Evolutionary conservation across 345 rosid genomes (phyloP).

Genomic region (Euphorbia peplus): DNA sequence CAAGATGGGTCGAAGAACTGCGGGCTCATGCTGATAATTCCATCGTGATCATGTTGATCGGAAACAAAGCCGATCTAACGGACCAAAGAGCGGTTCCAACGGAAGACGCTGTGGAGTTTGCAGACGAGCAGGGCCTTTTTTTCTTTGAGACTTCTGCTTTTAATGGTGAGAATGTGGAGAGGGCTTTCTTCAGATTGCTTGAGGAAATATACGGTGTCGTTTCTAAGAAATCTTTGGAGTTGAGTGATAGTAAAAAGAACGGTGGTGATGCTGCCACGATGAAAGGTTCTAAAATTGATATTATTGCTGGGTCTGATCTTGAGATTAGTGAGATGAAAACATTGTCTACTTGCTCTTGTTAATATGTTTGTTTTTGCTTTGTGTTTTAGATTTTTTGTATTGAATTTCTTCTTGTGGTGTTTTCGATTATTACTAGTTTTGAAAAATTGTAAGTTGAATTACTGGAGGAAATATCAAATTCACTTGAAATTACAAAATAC

Average conservation of each 20-base stretch:
- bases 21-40: slow-evolving; percentile 73
- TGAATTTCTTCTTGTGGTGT: neutral
- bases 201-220: slow-evolving; percentile 55
- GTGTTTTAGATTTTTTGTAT: neutral
- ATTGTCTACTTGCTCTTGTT: slow-evolving; percentile 54
- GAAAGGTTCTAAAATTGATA: slow-evolving; percentile 62
- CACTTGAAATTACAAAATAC: no score
- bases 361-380: neutral
- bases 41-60: slow-evolving; percentile 66
- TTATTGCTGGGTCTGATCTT: slow-evolving; percentile 52
- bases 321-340: slow-evolving; percentile 57
- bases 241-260: slow-evolving; percentile 21
- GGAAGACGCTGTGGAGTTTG: slow-evolving; percentile 75
- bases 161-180: slow-evolving; percentile 71
- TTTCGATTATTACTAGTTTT: neutral
- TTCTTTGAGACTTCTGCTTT: slow-evolving; percentile 83
- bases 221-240: slow-evolving; percentile 47
- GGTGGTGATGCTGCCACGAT: slow-evolving; percentile 32
- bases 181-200: slow-evolving; percentile 59
- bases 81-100: slow-evolving; percentile 63
- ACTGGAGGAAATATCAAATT: no score
- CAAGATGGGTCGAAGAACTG: slow-evolving; percentile 25
- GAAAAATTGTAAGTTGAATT: neutral
- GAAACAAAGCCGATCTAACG: slow-evolving; percentile 70
- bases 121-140: slow-evolving; percentile 66